These are phyloP conservation scores for Komagataella kurtzmanii DNA, from an alignment of 805 yeast species.

Conservation along the genomic window DNA sequence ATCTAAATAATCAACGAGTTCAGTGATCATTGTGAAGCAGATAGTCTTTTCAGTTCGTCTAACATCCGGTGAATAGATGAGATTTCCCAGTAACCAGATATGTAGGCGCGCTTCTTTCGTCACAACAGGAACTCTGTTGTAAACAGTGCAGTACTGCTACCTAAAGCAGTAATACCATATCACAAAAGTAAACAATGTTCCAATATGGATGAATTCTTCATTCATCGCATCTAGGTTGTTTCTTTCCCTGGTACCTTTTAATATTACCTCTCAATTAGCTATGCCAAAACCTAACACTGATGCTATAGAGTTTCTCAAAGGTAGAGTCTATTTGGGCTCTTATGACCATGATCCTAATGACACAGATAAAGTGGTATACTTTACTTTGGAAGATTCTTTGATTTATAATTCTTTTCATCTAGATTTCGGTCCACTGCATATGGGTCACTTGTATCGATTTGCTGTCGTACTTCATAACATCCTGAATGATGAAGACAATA, in stretches of 20 bases:
- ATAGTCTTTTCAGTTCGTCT: neutral
- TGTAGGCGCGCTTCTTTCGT: neutral
- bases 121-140: neutral
- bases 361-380: slow-evolving; percentile 63
- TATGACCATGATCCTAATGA: slow-evolving; percentile 71
- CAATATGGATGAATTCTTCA: neutral
- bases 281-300: slow-evolving; percentile 9
- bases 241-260: neutral
- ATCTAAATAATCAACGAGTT: slow-evolving; percentile 27
- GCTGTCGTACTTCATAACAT: slow-evolving; percentile 91
- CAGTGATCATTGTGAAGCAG: neutral
- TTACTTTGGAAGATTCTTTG: slow-evolving; percentile 84
- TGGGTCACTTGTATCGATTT: slow-evolving; percentile 86
- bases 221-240: neutral
- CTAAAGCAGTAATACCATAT: neutral
- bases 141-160: neutral
- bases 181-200: neutral
- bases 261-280: neutral
- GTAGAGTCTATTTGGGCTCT: slow-evolving; percentile 81
- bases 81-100: neutral
- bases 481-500: slow-evolving; percentile 71
- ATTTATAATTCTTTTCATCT: slow-evolving; percentile 92
- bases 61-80: neutral
- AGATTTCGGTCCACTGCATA: slow-evolving; percentile 93
- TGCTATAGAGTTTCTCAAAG: slow-evolving; percentile 26